Evolutionary conservation across 257 asterid genomes (phyloP), one percentile per base, ranked within the genome.

Genomic region (Osmanthus fragrans): DNA sequence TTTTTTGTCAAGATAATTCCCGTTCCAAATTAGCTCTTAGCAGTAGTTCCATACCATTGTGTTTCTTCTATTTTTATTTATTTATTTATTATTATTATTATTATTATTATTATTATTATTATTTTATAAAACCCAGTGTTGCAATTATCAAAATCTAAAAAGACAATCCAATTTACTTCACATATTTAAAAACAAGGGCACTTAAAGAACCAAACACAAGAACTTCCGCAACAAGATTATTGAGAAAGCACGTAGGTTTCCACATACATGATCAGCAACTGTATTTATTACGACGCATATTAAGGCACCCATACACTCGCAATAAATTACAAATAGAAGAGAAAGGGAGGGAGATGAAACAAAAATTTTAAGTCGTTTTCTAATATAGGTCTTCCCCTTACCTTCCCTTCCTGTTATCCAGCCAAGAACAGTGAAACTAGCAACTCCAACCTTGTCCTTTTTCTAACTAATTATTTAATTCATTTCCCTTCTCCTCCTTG

Each of bases 161-260:
- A 32, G 76, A 29, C 27, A 73, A 42, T 66, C 60, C 45, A 25
- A 30, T 15, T 37, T 29, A 32, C 64, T 40, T 47, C 68, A 12
- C 32, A 25, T 69, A n/a, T 4, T 56, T 63, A 45, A 27, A 23
- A n/a, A 6, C 6, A 54, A 18, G 29, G 19, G 73, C 21, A 56
- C n/a, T 67, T 27, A n/a, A 49, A 30, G 67, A 70, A 75, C 77
- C 77, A 58, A 51, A 39, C 30, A 56, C 21, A 67, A 47, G 49
- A 63, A 9, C 60, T 72, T 39, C 67, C 9, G 11, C 49, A 70
- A 39, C 15, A 39, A 37, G 58, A 6, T 32, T 54, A 66, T 25
- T 54, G 2, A 18, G 11, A 21, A 54, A 54, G 72, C 10, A 27
- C 23, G 29, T 51, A 65, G 71, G 67, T 64, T 54, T 30, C 73